Evolutionary conservation across 1,284 basidiomycete species (phyloP).

Genomic region (Gastroboletus turbinatus): DNA sequence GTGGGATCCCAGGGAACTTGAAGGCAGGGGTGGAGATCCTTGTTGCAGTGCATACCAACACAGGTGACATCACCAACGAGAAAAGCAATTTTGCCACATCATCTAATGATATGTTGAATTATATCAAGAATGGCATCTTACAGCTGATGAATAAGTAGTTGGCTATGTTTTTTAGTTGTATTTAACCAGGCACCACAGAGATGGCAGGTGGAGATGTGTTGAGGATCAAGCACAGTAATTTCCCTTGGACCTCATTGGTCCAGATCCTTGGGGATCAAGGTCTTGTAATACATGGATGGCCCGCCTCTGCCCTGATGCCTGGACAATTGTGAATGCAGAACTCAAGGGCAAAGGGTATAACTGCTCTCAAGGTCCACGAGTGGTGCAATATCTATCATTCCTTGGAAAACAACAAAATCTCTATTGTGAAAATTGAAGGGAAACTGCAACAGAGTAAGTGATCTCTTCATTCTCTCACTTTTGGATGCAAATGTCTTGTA

Average conservation of each 20-base stretch:
- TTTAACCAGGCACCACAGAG: not conserved
- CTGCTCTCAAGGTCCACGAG: not conserved
- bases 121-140: no score
- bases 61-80: not conserved
- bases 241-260: no score
- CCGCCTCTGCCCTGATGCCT: not conserved
- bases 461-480: not conserved
- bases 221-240: not conserved
- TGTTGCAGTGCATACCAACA: not conserved
- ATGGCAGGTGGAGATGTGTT: not conserved
- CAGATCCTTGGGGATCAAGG: not conserved
- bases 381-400: not conserved
- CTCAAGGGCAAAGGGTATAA: constrained; percentile 1
- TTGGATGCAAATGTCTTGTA: not conserved
- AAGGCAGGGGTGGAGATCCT: not conserved
- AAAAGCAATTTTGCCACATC: not conserved
- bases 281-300: constrained; percentile 3
- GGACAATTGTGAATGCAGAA: not conserved
- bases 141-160: not conserved
- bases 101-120: not conserved
- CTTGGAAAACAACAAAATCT: constrained; percentile 1
- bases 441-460: not conserved
- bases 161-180: not conserved
- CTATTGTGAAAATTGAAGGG: not conserved
- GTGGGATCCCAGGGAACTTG: not conserved